phyloP scores from a whole-genome alignment of 2,329 filamentous ascomycete species.

The Lojkania enalia region DNA sequence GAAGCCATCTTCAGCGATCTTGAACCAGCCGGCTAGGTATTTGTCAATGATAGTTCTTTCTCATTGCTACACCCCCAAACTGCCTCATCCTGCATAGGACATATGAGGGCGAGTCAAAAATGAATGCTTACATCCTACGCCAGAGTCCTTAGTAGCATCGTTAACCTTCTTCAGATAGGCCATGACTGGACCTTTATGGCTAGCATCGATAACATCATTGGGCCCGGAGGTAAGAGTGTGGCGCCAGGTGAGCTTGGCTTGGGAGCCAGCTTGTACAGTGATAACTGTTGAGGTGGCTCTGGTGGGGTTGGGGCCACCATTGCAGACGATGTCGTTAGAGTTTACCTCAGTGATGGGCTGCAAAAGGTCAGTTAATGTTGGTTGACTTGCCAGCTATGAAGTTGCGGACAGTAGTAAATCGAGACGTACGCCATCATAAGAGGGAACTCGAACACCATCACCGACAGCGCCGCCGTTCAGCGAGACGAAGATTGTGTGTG shows the following conservation, averaged over 20 bases:
- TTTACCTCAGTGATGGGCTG: constrained; percentile 59
- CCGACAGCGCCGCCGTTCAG: constrained; percentile 53
- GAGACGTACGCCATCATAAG: constrained; percentile 35
- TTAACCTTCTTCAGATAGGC: constrained; percentile 62
- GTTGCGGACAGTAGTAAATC: not conserved
- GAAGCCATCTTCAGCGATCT: constrained; percentile 45
- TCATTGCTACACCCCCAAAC: too few relatives aligned
- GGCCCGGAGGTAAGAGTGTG: constrained; percentile 56
- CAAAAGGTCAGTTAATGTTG: not conserved
- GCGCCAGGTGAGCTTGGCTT: constrained; percentile 60
- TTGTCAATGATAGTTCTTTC: not conserved
- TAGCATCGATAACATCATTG: constrained; percentile 59
- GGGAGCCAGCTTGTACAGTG: constrained; percentile 51
- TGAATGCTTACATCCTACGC: constrained; percentile 30
- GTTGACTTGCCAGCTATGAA: too few relatives aligned
- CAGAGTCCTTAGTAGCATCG: constrained; percentile 46
- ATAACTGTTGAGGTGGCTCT: constrained; percentile 38
- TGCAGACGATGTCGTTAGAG: constrained; percentile 60
- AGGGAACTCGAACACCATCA: constrained; percentile 56
- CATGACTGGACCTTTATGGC: constrained; percentile 60
- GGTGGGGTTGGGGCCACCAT: constrained; percentile 58
- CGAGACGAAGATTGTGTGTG: constrained; percentile 57
- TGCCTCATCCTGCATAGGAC: too few relatives aligned
- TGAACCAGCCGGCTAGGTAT: constrained; percentile 31
- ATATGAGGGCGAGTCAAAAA: not conserved